Evolutionary conservation across 1,284 basidiomycete genomes (phyloP), one percentile per base, ranked within the genome.

Genomic region (Trametes versicolor): DNA sequence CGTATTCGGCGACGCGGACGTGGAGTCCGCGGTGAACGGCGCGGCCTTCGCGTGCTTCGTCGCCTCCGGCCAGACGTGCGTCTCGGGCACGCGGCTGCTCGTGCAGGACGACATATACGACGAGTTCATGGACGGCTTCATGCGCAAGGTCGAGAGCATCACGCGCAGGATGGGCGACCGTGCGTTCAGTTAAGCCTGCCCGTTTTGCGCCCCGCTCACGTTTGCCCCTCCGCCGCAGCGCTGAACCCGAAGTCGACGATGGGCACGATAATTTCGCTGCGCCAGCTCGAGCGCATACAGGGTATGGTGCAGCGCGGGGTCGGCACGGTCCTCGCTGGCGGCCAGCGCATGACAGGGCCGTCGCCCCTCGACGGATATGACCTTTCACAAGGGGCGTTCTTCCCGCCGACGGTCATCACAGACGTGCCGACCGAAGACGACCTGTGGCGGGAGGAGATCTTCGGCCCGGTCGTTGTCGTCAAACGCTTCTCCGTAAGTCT

Each of bases 1-100:
- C 15, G 80, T 94, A 10, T 94, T 94, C 71, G 81, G 89, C 58
- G 93, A 95, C 73, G 89, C 91, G 19, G 89, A 93, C 69, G 71
- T 93, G 52, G 71, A 79, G 39, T 83, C 84, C 37, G 89, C 93
- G 0, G 90, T 92, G 19, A 93, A 94, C 69, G 93, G 93, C 17
- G 86, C 85, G 2, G 89, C 91, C 2, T 94, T 95, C 73, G 89
- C 93, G n/a, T 86, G 89, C 0, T 95, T 94, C 71, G 81, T 95
- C 43, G 93, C 93, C 1, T 93, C 93, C 37, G 93, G 94, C 1
- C 93, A 95, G 78, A 94, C 93, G 17, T 94, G 92, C 67, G 90
- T 94, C 23, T 93, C 92, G 4, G 92, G 92, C 25, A 88, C 92
- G 19, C 84, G 92, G 12, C 79, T 94, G 29, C 82, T 94, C 10